Conservation (phyloP, 768 basidiomycete genomes). For the Trametes punicea region DNA sequence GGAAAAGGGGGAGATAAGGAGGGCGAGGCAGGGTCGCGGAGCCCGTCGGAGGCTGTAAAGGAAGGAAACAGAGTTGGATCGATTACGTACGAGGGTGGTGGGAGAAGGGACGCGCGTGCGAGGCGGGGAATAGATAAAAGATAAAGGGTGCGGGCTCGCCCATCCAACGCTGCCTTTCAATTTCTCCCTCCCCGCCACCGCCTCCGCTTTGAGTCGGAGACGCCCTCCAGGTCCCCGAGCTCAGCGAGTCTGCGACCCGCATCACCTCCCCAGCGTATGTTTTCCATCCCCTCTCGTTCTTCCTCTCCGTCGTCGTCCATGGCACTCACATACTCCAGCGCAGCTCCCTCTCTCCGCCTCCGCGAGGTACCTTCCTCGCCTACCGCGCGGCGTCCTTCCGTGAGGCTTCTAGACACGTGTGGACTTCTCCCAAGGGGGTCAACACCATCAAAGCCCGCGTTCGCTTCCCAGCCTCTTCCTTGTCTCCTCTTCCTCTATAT, state of each 20-base stretch:
- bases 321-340: constrained; percentile 4
- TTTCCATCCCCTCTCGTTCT: background rate
- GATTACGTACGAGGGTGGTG: constrained; percentile 4
- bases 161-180: constrained; percentile 21
- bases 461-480: constrained; percentile 16
- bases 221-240: constrained; percentile 15
- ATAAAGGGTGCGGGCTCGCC: background rate
- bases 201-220: constrained; percentile 27
- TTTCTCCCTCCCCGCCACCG: constrained; percentile 17
- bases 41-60: background rate
- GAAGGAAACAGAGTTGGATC: background rate
- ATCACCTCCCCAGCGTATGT: background rate
- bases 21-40: constrained; percentile 9
- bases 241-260: constrained; percentile 24
- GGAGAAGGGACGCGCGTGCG: background rate
- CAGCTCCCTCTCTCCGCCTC: background rate
- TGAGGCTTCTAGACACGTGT: constrained; percentile 22
- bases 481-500: constrained; percentile 12
- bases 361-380: background rate
- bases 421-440: background rate
- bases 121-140: background rate
- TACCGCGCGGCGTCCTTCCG: constrained; percentile 1
- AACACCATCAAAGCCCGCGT: constrained; percentile 11
- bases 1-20: constrained; percentile 7
- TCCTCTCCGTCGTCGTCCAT: constrained; percentile 3